Percentiles rank a stretch among this genome's conserved stretches.
These are phyloP conservation scores for Phlebiopsis gigantea DNA, from an alignment of 768 basidiomycete species.

Conservation along the genomic window DNA sequence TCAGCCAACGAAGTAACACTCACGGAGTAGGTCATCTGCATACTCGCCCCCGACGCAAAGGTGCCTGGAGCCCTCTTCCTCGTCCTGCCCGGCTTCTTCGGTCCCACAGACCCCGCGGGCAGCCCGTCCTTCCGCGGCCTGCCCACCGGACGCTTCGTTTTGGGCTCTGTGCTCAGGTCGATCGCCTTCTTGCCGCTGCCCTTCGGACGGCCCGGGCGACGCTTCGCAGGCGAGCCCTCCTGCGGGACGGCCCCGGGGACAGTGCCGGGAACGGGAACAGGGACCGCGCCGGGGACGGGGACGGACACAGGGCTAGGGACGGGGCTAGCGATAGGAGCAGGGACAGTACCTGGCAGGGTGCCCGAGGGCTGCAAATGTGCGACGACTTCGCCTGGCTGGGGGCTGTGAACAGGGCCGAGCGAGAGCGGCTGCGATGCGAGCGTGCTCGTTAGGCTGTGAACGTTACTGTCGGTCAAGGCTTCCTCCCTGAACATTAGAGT, in stretches of 20 bases:
- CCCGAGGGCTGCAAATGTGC: not conserved
- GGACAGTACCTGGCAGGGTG: too few relatives aligned
- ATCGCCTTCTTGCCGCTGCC: slow-evolving; percentile 71
- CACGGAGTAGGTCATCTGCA: slow-evolving; percentile 4
- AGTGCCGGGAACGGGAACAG: too few relatives aligned
- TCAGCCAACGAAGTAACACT: not conserved
- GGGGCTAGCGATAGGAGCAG: not conserved
- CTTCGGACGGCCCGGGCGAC: slow-evolving; percentile 72
- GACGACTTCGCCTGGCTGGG: not conserved
- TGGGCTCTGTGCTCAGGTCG: slow-evolving; percentile 35
- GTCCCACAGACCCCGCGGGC: slow-evolving; percentile 65
- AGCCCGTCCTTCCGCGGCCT: slow-evolving; percentile 78
- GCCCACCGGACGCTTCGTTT: slow-evolving; percentile 74
- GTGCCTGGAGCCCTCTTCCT: slow-evolving; percentile 33
- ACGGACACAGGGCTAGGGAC: not conserved
- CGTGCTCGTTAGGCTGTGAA: slow-evolving; percentile 7
- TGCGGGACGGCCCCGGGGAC: not conserved
- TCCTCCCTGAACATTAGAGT: not conserved
- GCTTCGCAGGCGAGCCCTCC: slow-evolving; percentile 41
- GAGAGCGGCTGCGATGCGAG: slow-evolving; percentile 9
- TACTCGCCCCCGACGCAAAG: slow-evolving; percentile 19
- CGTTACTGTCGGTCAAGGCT: not conserved
- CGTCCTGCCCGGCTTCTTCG: slow-evolving; percentile 35
- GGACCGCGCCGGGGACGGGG: not conserved
- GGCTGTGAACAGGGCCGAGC: not conserved